These are phyloP conservation scores for Colletotrichum siamense DNA, from an alignment of 2,329 filamentous ascomycete genomes.

Conservation along the genomic window DNA sequence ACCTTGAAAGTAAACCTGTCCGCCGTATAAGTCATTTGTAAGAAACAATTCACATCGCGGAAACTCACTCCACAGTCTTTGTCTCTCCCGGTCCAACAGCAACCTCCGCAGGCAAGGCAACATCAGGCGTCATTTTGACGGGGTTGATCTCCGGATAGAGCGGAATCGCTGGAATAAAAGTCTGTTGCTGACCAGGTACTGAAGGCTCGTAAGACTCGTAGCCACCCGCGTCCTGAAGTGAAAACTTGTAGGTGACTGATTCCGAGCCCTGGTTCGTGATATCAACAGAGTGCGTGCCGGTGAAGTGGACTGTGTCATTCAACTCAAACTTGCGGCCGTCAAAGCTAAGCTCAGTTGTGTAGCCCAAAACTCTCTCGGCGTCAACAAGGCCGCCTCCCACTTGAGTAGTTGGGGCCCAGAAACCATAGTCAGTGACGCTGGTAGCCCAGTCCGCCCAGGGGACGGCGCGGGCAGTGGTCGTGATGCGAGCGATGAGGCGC, in stretches of 20 bases:
- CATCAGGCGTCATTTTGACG: not conserved
- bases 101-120: not conserved
- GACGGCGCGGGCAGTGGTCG: not conserved
- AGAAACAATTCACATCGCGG: not conserved
- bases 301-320: slow-evolving; percentile 52
- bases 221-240: slow-evolving; percentile 36
- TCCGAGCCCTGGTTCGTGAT: slow-evolving; percentile 49
- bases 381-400: slow-evolving; percentile 53
- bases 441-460: not conserved
- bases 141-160: not conserved
- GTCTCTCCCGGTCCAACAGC: not conserved
- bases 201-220: not conserved
- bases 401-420: slow-evolving; percentile 27
- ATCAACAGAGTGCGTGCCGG: slow-evolving; percentile 33
- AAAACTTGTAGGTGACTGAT: slow-evolving; percentile 44
- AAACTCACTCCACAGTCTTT: not conserved
- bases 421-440: not conserved
- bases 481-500: not conserved
- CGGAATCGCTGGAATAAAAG: not conserved
- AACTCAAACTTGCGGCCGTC: slow-evolving; percentile 45
- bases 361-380: slow-evolving; percentile 47
- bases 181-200: not conserved
- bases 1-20: not conserved
- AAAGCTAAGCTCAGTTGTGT: slow-evolving; percentile 41
- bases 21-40: fast-evolving